Conservation (phyloP, 345 rosid genomes). For the Salix exigua region DNA sequence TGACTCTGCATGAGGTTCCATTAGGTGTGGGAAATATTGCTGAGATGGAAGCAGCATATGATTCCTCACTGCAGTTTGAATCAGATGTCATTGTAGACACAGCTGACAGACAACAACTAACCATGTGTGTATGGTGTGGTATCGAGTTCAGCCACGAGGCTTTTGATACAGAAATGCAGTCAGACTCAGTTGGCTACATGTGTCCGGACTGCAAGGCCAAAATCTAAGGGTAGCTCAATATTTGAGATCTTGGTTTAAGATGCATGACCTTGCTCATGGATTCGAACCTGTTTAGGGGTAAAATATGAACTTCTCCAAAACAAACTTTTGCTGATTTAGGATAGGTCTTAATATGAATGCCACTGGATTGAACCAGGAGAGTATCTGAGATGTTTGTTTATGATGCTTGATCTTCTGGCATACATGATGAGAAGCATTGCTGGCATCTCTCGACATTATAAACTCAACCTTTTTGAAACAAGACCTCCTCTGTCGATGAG, state of each 20-base stretch:
- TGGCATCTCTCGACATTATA: too few relatives aligned
- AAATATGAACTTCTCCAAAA: background rate
- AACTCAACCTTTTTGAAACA: too few relatives aligned
- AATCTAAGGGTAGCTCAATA: slow-evolving; percentile 42
- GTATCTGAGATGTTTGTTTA: too few relatives aligned
- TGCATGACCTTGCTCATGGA: background rate
- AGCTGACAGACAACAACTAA: slow-evolving; percentile 21
- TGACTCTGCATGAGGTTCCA: slow-evolving; percentile 30
- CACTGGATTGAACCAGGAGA: too few relatives aligned
- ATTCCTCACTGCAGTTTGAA: slow-evolving; percentile 33
- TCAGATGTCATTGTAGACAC: slow-evolving; percentile 27
- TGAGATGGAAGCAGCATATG: slow-evolving; percentile 27
- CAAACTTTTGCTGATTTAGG: too few relatives aligned
- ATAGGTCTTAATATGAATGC: too few relatives aligned
- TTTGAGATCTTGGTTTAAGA: background rate
- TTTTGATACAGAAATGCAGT: slow-evolving; percentile 44
- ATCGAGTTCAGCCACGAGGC: slow-evolving; percentile 54
- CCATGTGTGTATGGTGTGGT: slow-evolving; percentile 64
- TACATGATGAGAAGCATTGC: too few relatives aligned
- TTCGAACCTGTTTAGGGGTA: background rate
- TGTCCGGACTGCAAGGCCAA: slow-evolving; percentile 63
- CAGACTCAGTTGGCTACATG: slow-evolving; percentile 68
- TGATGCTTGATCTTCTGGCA: too few relatives aligned
- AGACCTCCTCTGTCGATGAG: too few relatives aligned
- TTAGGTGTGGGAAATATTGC: slow-evolving; percentile 25